phyloP scores from a whole-genome alignment of 164 flowering plant genomes.

The Magnolia officinalis region DNA sequence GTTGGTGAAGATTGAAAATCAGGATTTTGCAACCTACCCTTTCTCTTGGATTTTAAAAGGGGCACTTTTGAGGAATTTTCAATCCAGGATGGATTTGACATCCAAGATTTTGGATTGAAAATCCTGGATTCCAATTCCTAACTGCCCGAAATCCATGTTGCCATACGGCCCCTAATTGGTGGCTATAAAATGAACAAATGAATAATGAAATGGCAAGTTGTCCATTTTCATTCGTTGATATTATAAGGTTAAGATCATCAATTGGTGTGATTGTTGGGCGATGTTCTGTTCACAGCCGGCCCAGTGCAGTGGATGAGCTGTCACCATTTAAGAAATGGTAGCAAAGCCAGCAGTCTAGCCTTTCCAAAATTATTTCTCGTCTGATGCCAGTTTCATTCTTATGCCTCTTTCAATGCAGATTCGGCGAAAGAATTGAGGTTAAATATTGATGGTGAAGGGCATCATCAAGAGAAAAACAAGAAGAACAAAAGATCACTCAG shows the following conservation, averaged over 20 bases:
- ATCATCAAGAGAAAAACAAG: slow-evolving; percentile 36
- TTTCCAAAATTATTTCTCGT: background rate
- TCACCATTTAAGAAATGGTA: background rate
- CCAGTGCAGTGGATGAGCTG: too few species aligned
- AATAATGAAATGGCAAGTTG: background rate
- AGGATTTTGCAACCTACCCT: too few species aligned
- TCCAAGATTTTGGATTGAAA: too few species aligned
- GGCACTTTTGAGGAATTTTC: too few species aligned
- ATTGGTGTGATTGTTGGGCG: too few species aligned
- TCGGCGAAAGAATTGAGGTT: slow-evolving; percentile 51
- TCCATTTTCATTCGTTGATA: background rate
- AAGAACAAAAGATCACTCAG: slow-evolving; percentile 49
- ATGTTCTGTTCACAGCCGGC: too few species aligned
- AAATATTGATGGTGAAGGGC: slow-evolving; percentile 60
- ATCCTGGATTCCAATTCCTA: too few species aligned
- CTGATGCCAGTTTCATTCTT: background rate
- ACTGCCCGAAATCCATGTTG: too few species aligned
- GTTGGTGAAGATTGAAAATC: too few species aligned
- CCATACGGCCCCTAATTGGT: background rate
- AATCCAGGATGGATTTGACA: too few species aligned
- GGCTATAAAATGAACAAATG: background rate
- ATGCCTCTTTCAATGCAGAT: slow-evolving; percentile 18
- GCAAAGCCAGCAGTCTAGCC: background rate
- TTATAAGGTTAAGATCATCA: too few species aligned
- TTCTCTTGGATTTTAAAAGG: too few species aligned